Evolutionary conservation across 2,329 filamentous ascomycete species (phyloP).

Genomic region (Cercospora sesami): DNA sequence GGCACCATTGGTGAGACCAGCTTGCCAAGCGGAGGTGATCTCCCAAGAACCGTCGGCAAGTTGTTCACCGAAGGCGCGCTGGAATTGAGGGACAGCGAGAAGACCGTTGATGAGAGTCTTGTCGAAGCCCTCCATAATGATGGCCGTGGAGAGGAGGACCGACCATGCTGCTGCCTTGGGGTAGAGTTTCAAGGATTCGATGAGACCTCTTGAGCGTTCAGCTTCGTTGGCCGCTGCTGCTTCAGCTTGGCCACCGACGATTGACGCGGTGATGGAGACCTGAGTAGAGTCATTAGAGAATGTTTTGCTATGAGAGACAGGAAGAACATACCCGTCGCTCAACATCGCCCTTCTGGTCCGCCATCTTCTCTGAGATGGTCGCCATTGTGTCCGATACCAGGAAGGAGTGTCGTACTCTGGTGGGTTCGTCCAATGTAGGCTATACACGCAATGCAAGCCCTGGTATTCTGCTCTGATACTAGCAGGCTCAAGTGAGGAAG

Average conservation of each 20-base stretch:
- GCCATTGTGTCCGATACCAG: background rate
- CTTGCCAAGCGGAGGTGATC: constrained; percentile 59
- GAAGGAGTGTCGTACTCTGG: background rate
- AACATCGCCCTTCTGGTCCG: background rate
- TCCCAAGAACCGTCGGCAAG: constrained; percentile 45
- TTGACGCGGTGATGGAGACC: constrained; percentile 10
- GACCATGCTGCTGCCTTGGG: constrained; percentile 22
- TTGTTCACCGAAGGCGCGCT: constrained; percentile 43
- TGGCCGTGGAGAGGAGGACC: constrained; percentile 18
- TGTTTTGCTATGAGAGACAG: background rate
- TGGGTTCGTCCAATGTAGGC: background rate
- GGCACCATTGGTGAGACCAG: constrained; percentile 57
- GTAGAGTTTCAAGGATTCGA: constrained; percentile 18
- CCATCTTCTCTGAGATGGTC: background rate
- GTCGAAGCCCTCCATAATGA: constrained; percentile 47
- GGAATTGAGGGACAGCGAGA: constrained; percentile 39
- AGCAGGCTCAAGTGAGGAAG: background rate
- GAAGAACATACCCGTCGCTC: background rate
- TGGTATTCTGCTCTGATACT: background rate
- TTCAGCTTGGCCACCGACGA: constrained; percentile 7
- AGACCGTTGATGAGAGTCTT: constrained; percentile 40
- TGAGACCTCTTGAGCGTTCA: constrained; percentile 10
- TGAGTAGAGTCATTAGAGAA: background rate
- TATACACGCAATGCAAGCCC: background rate
- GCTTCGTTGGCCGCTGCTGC: constrained; percentile 13